Evolutionary conservation across 2,329 filamentous ascomycete genomes (phyloP).

Genomic region (Trichoderma cornu-damae): DNA sequence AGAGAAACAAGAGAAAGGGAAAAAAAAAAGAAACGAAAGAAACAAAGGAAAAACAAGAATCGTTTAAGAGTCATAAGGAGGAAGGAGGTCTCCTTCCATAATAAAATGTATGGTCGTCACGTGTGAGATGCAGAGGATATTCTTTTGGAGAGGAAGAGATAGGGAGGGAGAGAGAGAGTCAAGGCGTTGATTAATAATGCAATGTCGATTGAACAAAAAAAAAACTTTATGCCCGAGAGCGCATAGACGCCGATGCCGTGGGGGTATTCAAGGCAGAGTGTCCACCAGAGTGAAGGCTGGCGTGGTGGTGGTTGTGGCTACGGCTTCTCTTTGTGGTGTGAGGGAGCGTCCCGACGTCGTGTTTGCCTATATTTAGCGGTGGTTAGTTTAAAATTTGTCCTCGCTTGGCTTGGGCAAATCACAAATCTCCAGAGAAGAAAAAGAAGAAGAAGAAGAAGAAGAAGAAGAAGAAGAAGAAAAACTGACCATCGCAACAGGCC

Average conservation of each 20-base stretch:
- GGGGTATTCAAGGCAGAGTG: constrained; percentile 35
- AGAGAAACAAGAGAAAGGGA: neutral
- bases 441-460: no score
- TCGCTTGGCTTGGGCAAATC: no score
- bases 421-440: no score
- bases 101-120: constrained; percentile 10
- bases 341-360: constrained; percentile 62
- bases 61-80: constrained; percentile 18
- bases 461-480: no score
- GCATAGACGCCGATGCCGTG: constrained; percentile 34
- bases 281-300: constrained; percentile 19
- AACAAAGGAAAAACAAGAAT: constrained; percentile 11
- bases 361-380: constrained; percentile 66
- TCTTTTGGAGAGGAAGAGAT: neutral
- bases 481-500: constrained; percentile 92
- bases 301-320: constrained; percentile 32
- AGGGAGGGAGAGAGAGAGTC: neutral
- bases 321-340: constrained; percentile 44
- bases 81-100: constrained; percentile 14
- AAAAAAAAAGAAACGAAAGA: constrained; percentile 9
- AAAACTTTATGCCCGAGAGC: constrained; percentile 32
- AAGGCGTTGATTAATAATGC: constrained; percentile 18
- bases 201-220: constrained; percentile 15
- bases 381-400: no score
- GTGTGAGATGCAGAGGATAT: neutral